A percentile compares a stretch with the other conserved stretches of the same genome.
These are phyloP conservation scores for Umbilicaria muhlenbergii DNA, from an alignment of 495 filamentous ascomycete genomes.

Conservation along the genomic window DNA sequence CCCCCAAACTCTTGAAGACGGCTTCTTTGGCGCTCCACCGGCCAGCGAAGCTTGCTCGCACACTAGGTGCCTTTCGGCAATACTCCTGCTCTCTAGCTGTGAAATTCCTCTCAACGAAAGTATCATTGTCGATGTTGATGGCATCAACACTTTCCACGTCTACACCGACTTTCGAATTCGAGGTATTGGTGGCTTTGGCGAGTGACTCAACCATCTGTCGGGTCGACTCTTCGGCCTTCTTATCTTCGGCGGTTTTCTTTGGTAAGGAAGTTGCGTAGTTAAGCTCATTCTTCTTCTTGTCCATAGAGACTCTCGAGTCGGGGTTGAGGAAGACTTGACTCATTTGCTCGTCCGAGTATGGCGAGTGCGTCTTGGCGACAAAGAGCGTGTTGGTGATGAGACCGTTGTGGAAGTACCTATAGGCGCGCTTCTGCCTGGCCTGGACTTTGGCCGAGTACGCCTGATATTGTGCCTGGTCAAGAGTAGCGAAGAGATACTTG, in stretches of 20 bases:
- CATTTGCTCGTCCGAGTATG: constrained; percentile 80
- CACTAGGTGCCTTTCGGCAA: constrained; percentile 60
- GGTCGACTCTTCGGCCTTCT: constrained; percentile 39
- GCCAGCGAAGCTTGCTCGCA: constrained; percentile 78
- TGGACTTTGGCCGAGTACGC: constrained; percentile 78
- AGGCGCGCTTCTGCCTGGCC: constrained; percentile 91
- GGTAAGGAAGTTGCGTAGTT: constrained; percentile 50
- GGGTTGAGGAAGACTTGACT: constrained; percentile 85
- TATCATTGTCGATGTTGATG: constrained; percentile 83
- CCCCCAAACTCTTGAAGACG: constrained; percentile 93
- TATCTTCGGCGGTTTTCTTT: constrained; percentile 36
- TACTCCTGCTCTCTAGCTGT: constrained; percentile 67
- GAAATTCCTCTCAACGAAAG: constrained; percentile 92
- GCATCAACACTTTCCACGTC: constrained; percentile 77
- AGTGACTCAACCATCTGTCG: constrained; percentile 64
- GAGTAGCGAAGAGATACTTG: constrained; percentile 87
- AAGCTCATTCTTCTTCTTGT: constrained; percentile 70
- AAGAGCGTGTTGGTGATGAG: constrained; percentile 96
- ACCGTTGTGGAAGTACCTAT: constrained; percentile 94
- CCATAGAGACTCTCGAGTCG: constrained; percentile 66
- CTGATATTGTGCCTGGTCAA: constrained; percentile 70
- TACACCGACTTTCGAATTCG: constrained; percentile 75
- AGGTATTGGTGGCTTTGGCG: constrained; percentile 51
- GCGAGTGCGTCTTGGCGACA: constrained; percentile 79
- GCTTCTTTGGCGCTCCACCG: constrained; percentile 97